Evolutionary conservation across 2,329 filamentous ascomycete species (phyloP), one percentile per base, ranked within the genome.

Genomic region (Fusarium poae): DNA sequence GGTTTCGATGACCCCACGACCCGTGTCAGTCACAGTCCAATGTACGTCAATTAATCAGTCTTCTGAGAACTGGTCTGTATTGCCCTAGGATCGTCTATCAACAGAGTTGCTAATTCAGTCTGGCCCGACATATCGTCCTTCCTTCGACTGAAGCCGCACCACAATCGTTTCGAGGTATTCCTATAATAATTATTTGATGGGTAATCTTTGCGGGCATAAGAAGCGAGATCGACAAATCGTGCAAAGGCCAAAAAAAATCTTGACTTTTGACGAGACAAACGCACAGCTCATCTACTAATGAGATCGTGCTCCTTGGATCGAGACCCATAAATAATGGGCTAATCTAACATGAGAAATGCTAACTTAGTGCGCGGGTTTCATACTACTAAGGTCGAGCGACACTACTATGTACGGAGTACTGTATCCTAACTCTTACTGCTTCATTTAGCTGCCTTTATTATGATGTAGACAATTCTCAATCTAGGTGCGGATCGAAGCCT

Each of bases 1-100:
- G 44, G 48, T 54, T 52, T 62, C 46, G 37, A 59, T 67, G 62
- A 67, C 44, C 62, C 57, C 53, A 43, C 62, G 52, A 63, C 52
- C 56, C 37, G n/a, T n/a, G n/a, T 35, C 49, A 3, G n/a, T 21
- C n/a, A 39, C 35, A 20, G 20, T 4, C 35, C 35, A 39, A 11
- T 20, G 35, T 39, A 39, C 12, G n/a, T 20, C 35, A 39, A 21
- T 39, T 15, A 39, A 39, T 39, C 34, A 23, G 8, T 21, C 13
- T 21, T 57, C 30, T 15, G 18, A 45, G 12, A n/a, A 18, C 8
- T 32, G n/a, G 8, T 32, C 32, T 16, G 18, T 8, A 15, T 58
- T 49, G 43, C 32, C 50, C 35, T 30, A 32, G 39, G 42, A 48
- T 45, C 30, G 20, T 40, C 43, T 40, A 21, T 43, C 25, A 49